Percentiles rank a stretch among this genome's conserved stretches.
Evolutionary conservation across 352 stramenopile genomes (phyloP).

Genomic region (Phytopythium sindhum): DNA sequence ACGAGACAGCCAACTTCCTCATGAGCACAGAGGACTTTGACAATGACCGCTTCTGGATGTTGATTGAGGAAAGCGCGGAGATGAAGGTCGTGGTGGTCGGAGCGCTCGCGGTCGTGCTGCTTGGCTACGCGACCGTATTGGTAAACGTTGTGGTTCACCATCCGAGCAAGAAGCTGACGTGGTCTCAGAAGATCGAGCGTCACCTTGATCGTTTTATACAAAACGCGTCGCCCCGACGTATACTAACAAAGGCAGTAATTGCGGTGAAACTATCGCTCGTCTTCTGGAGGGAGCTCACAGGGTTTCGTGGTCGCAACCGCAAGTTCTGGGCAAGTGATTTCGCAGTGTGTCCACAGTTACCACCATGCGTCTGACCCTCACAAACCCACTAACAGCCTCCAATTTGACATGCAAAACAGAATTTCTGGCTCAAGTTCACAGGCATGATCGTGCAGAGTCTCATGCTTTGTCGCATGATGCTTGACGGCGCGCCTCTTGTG

Average conservation of each 20-base stretch:
- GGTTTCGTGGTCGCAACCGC: constrained; percentile 22
- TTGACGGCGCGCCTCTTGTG: constrained; percentile 12
- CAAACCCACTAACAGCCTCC: too few relatives aligned
- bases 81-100: constrained; percentile 14
- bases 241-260: not conserved
- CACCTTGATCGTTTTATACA: not conserved
- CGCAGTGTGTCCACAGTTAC: too few relatives aligned
- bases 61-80: constrained; percentile 9
- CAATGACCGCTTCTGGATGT: constrained; percentile 24
- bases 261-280: constrained; percentile 1
- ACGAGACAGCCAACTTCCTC: constrained; percentile 21
- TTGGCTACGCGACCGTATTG: constrained; percentile 13
- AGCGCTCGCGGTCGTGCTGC: constrained; percentile 6
- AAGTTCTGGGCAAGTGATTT: constrained; percentile 27
- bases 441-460: constrained; percentile 24
- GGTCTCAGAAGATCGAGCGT: not conserved
- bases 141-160: constrained; percentile 12
- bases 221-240: not conserved
- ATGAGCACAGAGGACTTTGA: constrained; percentile 25
- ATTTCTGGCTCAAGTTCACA: constrained; percentile 20
- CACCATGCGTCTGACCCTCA: not conserved
- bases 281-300: constrained; percentile 15
- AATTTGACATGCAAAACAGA: constrained; percentile 11
- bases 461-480: constrained; percentile 18
- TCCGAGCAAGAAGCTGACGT: not conserved